Percentiles rank a stretch among this genome's conserved stretches.
Conservation (phyloP, 1,139 yeast genomes). For the Magnusiomyces tetraspermus region DNA sequence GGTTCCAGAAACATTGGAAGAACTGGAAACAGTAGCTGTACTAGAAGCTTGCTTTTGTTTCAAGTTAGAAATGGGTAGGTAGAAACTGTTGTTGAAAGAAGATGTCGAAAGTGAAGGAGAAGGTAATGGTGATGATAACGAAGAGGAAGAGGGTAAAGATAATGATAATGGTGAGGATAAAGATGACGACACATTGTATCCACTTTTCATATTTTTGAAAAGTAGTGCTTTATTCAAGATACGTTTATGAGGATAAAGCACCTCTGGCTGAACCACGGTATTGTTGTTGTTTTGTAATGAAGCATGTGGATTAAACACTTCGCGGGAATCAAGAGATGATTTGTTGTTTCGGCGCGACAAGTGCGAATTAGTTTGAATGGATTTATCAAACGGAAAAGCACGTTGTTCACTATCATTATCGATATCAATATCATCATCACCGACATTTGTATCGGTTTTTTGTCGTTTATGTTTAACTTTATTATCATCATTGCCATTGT, state of each 20-base stretch:
- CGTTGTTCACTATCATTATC: no score
- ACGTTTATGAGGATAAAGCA: neutral
- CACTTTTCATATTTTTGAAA: neutral
- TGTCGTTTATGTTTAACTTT: neutral
- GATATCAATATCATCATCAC: no score
- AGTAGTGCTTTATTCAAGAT: neutral
- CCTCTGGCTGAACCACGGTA: no score
- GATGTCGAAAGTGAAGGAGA: neutral
- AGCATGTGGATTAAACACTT: no score
- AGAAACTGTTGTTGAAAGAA: no score
- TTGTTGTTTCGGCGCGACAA: neutral
- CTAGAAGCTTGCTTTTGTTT: no score
- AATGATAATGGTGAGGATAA: neutral
- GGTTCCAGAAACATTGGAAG: neutral
- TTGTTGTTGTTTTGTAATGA: no score
- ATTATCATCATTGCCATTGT: neutral
- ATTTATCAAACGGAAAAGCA: conserved; percentile 2
- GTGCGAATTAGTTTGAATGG: conserved; percentile 8
- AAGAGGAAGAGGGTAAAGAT: neutral
- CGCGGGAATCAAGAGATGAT: neutral
- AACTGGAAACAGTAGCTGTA: no score
- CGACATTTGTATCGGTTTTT: neutral
- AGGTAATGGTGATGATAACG: neutral
- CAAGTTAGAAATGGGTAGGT: no score
- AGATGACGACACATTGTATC: neutral